Evolutionary conservation across 176 grass and related monocot species (phyloP).

Genomic region (Triticum monococcum): DNA sequence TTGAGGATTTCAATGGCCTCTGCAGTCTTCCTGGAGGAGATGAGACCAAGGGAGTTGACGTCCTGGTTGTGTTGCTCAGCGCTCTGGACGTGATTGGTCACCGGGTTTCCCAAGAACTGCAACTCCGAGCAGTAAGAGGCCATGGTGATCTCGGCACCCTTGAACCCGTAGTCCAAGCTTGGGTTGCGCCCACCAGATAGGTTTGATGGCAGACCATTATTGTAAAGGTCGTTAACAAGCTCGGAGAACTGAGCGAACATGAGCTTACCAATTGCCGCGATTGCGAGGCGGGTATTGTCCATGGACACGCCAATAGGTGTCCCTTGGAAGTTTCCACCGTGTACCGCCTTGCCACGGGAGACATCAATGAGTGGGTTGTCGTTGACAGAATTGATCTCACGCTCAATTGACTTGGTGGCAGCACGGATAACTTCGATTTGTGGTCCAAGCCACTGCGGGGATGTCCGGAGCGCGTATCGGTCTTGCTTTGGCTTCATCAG

Average conservation of each 20-base stretch:
- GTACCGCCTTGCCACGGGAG: conserved; percentile 54
- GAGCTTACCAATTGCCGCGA: conserved; percentile 78
- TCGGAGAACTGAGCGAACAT: conserved; percentile 88
- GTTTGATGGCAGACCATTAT: conserved; percentile 80
- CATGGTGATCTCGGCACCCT: conserved; percentile 87
- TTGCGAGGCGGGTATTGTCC: conserved; percentile 77
- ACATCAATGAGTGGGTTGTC: conserved; percentile 91
- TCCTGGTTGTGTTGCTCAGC: conserved; percentile 94
- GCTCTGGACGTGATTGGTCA: conserved; percentile 90
- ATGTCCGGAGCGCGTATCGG: conserved; percentile 76
- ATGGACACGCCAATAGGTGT: conserved; percentile 90
- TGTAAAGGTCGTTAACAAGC: conserved; percentile 89
- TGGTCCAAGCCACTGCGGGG: conserved; percentile 80
- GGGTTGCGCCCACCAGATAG: conserved; percentile 76
- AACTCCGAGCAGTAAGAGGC: conserved; percentile 83
- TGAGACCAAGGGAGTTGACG: conserved; percentile 73
- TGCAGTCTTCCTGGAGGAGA: conserved; percentile 69
- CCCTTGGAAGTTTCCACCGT: conserved; percentile 79
- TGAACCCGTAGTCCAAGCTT: conserved; percentile 84
- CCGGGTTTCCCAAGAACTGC: conserved; percentile 80
- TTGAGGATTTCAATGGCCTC: conserved; percentile 82
- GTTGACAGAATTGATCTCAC: conserved; percentile 93
- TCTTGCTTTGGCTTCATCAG: conserved; percentile 84
- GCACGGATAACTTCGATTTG: conserved; percentile 77
- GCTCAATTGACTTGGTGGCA: conserved; percentile 82